A percentile compares a stretch with the other conserved stretches of the same genome.
phyloP scores from a whole-genome alignment of 2,329 filamentous ascomycete genomes.

The Pestalotiopsis sp. region DNA sequence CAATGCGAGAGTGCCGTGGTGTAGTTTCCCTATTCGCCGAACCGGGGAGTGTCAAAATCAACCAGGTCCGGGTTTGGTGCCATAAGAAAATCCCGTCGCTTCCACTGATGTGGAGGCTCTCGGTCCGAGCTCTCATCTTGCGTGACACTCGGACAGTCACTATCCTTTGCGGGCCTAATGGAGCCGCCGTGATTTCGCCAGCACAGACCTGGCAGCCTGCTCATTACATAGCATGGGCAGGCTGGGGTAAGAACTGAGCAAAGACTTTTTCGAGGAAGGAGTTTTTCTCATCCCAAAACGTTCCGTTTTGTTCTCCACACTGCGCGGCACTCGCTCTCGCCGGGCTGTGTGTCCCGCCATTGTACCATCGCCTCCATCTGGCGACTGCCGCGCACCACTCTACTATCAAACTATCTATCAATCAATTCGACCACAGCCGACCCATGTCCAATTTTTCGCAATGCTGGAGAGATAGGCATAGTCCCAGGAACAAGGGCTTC shows the following conservation, averaged over 20 bases:
- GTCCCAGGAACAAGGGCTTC: background rate
- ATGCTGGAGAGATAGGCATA: background rate
- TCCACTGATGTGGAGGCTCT: background rate
- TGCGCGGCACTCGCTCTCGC: background rate
- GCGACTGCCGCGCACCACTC: background rate
- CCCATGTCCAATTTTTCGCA: background rate
- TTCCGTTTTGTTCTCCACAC: background rate
- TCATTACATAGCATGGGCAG: background rate
- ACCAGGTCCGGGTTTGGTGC: background rate
- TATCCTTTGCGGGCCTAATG: background rate
- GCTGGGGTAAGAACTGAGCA: background rate
- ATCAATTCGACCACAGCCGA: background rate
- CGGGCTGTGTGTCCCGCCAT: background rate
- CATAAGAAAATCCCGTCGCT: too few relatives aligned
- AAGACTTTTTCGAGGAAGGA: background rate
- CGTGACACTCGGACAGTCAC: background rate
- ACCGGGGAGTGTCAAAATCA: background rate
- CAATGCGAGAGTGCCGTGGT: background rate
- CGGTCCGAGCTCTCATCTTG: background rate
- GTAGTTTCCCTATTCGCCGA: background rate
- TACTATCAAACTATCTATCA: background rate
- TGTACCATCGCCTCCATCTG: background rate
- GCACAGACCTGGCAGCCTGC: background rate
- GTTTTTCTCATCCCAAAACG: background rate
- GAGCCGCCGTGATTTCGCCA: background rate